These are phyloP conservation scores for Saccharomyces pastorianus DNA, from an alignment of 1,139 yeast species.

Conservation along the genomic window DNA sequence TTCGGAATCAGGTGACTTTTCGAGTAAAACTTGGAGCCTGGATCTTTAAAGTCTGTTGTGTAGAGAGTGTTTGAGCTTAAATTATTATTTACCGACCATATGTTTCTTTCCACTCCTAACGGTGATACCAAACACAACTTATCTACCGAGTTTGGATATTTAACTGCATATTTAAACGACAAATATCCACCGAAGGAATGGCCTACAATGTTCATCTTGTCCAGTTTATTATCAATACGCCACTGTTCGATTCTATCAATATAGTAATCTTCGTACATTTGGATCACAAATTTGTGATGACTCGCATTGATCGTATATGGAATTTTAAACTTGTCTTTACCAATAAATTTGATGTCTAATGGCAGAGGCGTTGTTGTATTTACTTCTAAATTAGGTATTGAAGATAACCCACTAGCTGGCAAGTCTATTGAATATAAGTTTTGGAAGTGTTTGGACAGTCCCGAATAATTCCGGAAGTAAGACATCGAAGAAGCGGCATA, in stretches of 20 bases:
- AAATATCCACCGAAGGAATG: conserved; percentile 90
- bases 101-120: conserved; percentile 75
- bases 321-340: conserved; percentile 9
- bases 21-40: conserved; percentile 20
- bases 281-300: conserved; percentile 11
- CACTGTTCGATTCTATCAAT: conserved; percentile 72
- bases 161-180: conserved; percentile 64
- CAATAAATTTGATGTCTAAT: conserved; percentile 9
- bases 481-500: conserved; percentile 85
- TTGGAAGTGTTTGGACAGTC: conserved; percentile 37
- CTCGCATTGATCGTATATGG: conserved; percentile 12
- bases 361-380: conserved; percentile 7
- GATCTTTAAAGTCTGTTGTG: conserved; percentile 15
- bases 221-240: conserved; percentile 50
- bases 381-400: conserved; percentile 13
- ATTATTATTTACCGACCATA: conserved; percentile 49
- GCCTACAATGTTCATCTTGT: conserved; percentile 63
- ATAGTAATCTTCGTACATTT: conserved; percentile 62
- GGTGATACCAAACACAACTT: conserved; percentile 72
- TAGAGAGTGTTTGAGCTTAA: conserved; percentile 12
- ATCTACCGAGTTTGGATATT: conserved; percentile 55
- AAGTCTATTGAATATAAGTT: conserved; percentile 69
- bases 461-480: conserved; percentile 67
- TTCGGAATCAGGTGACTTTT: conserved; percentile 23
- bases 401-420: conserved; percentile 61